Base-by-base conservation (phyloP, 225 moss, liverwort and hornwort genomes). In the Physcomitrellopsis africana region DNA sequence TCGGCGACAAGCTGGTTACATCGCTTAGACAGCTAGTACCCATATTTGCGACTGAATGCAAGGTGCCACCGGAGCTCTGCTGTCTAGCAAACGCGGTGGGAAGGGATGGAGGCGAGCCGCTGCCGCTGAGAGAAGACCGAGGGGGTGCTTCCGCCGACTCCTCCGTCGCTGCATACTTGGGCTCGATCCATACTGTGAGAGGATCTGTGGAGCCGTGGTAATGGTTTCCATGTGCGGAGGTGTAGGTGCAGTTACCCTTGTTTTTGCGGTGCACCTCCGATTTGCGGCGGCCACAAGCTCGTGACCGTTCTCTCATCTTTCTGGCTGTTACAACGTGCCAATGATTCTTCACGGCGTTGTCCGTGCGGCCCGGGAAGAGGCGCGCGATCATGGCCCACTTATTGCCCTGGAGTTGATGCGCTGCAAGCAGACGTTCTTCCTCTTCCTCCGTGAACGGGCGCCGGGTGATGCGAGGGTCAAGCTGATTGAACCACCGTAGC, bases 361-460 rank as follows among this genome's bases (percentile, higher is more conserved):
- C 94, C 27, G 94, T 94, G 69, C 94, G 85, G 42, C 94, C 94
- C 1, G 92, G 94, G 47, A 94, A 94, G 61, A 90, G 77, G 51
- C 92, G 88, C n/a, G 94, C 94, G 76, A 94, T 94, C 92, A 92
- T 91, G 16, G 94, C 94, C 94, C 94, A 94, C 74, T 94, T 94
- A 79, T 94, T 94, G 32, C 94, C 94, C 58, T 92, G 94, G 46
- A 91, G 89, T 18, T 86, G 87, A 76, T 94, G 92, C 41, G 92
- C 92, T 12, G 84, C 76, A 9, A 94, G 84, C 7, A 94, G 87
- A 67, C 81, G 79, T 51, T 94, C 94, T 69, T 94, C 94, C 13
- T 94, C 94, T 37, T 94, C 94, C 54, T 94, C 94, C 3, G 87
- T 87, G 73, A 94, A 94, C 1, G 94, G 92, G 3, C 90, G 85